Percentiles rank a stretch among this genome's conserved stretches.
phyloP scores from a whole-genome alignment of 2,329 filamentous ascomycete genomes.

The Colletotrichum theobromicola region DNA sequence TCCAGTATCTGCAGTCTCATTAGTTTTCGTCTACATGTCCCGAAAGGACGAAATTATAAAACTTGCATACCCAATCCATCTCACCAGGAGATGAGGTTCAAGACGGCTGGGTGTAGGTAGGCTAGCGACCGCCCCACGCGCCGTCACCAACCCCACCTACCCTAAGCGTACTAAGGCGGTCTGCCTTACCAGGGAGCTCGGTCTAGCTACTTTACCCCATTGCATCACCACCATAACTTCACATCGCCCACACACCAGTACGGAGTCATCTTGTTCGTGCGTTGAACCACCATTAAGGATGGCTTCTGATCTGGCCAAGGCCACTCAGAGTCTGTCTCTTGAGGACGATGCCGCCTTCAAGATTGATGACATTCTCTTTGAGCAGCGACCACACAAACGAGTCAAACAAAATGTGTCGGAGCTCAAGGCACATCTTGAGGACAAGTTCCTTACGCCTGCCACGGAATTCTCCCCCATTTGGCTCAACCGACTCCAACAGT shows the following conservation, averaged over 20 bases:
- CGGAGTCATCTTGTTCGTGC: not conserved
- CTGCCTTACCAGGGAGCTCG: not conserved
- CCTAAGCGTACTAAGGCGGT: not conserved
- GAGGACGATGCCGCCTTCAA: not conserved
- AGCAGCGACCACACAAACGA: conserved; percentile 45
- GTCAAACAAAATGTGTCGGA: conserved; percentile 60
- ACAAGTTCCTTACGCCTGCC: conserved; percentile 80
- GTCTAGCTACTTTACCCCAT: not conserved
- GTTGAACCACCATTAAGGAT: conserved; percentile 1
- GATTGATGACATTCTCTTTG: conserved; percentile 65
- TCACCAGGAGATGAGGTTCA: not conserved
- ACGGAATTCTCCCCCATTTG: conserved; percentile 81
- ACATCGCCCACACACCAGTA: not conserved
- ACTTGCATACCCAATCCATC: not conserved
- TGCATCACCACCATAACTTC: not conserved
- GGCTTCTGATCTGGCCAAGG: conserved; percentile 16
- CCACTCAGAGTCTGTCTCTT: conserved; percentile 17
- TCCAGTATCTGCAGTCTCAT: not conserved
- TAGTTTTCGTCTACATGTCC: not conserved
- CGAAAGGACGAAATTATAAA: not conserved
- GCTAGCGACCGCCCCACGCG: not conserved
- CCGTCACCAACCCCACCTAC: not conserved
- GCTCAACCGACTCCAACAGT: conserved; percentile 88
- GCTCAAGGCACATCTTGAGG: conserved; percentile 74
- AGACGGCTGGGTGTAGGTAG: not conserved